These are phyloP conservation scores for Cladosporium colombiae DNA, from an alignment of 2,329 filamentous ascomycete genomes.

Conservation along the genomic window DNA sequence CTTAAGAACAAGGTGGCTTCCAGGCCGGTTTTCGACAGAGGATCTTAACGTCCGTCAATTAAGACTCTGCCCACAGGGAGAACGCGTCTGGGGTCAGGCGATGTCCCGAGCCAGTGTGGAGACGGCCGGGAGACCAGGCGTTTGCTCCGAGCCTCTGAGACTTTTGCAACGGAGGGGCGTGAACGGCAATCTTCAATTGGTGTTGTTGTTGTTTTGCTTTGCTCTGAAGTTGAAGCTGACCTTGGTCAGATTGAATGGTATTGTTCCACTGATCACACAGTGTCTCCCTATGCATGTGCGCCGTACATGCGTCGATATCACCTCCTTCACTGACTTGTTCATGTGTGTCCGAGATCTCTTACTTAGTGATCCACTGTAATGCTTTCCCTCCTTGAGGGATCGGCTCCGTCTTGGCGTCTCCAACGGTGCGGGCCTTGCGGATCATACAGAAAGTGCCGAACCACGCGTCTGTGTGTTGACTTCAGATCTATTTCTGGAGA, in stretches of 20 bases:
- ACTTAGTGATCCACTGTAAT: background rate
- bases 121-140: constrained; percentile 1
- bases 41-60: constrained; percentile 7
- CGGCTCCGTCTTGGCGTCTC: background rate
- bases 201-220: background rate
- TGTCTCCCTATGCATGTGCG: background rate
- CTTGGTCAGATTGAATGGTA: background rate
- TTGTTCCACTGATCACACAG: background rate
- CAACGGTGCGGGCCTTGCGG: constrained; percentile 4
- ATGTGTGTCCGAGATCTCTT: background rate
- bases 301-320: background rate
- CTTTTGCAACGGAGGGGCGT: background rate
- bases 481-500: background rate
- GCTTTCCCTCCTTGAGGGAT: background rate
- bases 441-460: constrained; percentile 7
- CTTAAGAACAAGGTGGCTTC: constrained; percentile 10
- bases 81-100: background rate
- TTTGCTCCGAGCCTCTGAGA: background rate
- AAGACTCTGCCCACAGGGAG: constrained; percentile 1
- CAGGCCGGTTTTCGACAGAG: background rate
- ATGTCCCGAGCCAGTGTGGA: background rate
- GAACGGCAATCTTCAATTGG: background rate
- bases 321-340: background rate
- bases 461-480: background rate
- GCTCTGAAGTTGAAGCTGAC: background rate